Base-by-base conservation (phyloP, 2,329 filamentous ascomycete species). In the Bertia moriformis region DNA sequence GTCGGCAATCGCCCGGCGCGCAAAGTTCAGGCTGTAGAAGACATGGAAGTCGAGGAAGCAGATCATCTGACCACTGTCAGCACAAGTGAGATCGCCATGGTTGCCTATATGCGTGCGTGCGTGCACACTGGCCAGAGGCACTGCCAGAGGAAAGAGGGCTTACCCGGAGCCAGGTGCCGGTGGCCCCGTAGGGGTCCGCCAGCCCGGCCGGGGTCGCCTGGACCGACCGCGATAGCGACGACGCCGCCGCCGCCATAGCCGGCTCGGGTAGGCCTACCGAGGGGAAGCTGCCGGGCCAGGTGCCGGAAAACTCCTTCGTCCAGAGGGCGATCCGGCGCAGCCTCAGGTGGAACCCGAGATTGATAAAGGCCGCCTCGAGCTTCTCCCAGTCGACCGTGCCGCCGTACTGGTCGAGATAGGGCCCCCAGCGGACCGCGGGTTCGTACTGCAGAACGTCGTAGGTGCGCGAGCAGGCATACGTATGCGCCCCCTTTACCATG, bases 341-440 rank as follows among this genome's bases (percentile, higher is more conserved):
- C 29, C 60, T 55, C 39, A 82, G 63, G 50, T 85, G 86, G 50
- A 70, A 66, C 3, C 69, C 70, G 3, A 88, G 55, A 2, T 80
- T 73, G 3, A 87, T 62, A 65, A 86, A 72, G 40, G 86, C 71
- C 5, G 79, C 76, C 55, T 88, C 83, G 10, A 87, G 59, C 59
- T 83, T 84, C 55, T 88, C 81, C 83, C 83, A 89, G 55, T 89
- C 82, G 0, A 84, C 77, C 4, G 58, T 55, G 39, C 65, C 66
- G 2, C 63, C 67, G 1, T 69, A 72, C 49, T 87, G 81, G 38
- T 71, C 61, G 49, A 69, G 59, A 48, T 84, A 88, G 0, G 83
- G 83, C 0, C 83, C 83, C 82, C 83, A 88, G 24, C 65, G 53
- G 1, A 69, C 78, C 18, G 56, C 53, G 2, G 60, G 52, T 0